Conservation (phyloP, 495 filamentous ascomycete species). For the Penicillium parvum region DNA sequence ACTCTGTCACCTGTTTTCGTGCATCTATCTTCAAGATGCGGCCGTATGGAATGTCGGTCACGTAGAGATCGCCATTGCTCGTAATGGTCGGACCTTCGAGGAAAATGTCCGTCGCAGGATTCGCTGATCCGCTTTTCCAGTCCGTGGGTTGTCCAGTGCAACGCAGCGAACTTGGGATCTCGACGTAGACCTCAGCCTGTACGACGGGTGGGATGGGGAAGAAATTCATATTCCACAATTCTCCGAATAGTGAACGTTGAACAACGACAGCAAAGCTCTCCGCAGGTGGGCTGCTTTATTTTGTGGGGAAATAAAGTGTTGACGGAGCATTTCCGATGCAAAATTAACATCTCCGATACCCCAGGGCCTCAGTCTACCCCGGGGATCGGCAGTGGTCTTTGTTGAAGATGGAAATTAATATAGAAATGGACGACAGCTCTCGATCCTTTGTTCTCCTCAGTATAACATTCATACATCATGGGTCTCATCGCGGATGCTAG, state of each 20-base stretch:
- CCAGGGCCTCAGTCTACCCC: too few species aligned
- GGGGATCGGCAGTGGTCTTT: too few species aligned
- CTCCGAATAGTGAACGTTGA: too few species aligned
- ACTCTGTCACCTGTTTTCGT: conserved; percentile 13
- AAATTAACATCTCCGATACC: too few species aligned
- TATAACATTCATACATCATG: conserved; percentile 28
- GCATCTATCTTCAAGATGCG: conserved; percentile 25
- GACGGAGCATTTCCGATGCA: too few species aligned
- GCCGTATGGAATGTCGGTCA: conserved; percentile 27
- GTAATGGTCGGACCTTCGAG: conserved; percentile 21
- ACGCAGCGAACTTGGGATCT: conserved; percentile 13
- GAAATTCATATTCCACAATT: conserved; percentile 23
- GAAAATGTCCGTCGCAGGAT: conserved; percentile 18
- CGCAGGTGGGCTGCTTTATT: too few species aligned
- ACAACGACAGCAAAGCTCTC: too few species aligned
- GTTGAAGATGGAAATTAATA: too few species aligned
- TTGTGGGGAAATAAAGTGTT: too few species aligned
- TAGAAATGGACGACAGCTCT: too few species aligned
- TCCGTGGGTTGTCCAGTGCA: conserved; percentile 18
- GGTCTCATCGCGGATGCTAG: conserved; percentile 60
- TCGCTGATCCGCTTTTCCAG: conserved; percentile 15
- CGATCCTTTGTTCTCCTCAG: too few species aligned
- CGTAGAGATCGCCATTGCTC: conserved; percentile 15
- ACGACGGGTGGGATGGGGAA: conserved; percentile 18
- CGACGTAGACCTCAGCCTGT: conserved; percentile 17